These are phyloP conservation scores for Aspergillus uvarum DNA, from an alignment of 2,329 filamentous ascomycete genomes.

Conservation along the genomic window DNA sequence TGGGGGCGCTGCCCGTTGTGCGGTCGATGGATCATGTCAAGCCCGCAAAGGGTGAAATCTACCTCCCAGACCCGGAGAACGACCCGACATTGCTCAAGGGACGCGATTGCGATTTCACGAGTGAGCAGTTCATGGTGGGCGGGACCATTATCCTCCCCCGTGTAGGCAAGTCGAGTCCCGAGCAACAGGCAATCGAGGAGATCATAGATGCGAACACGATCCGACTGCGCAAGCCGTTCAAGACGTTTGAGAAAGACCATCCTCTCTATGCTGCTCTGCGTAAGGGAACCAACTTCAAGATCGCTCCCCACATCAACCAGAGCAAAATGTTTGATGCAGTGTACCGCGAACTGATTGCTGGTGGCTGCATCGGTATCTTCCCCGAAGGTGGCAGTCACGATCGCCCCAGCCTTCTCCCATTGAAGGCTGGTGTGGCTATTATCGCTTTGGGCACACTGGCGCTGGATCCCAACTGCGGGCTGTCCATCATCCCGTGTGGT, in stretches of 20 bases:
- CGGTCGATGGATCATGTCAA: constrained; percentile 87
- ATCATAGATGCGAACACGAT: constrained; percentile 79
- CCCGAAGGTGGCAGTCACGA: constrained; percentile 96
- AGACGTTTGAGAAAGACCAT: constrained; percentile 62
- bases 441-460: constrained; percentile 93
- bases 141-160: constrained; percentile 86
- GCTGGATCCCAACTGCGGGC: constrained; percentile 77
- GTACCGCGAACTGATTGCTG: constrained; percentile 75
- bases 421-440: constrained; percentile 95
- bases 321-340: constrained; percentile 91
- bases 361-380: constrained; percentile 93
- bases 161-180: constrained; percentile 75
- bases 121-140: constrained; percentile 66
- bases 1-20: constrained; percentile 89
- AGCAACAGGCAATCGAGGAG: constrained; percentile 70
- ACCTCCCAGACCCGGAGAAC: constrained; percentile 81
- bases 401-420: constrained; percentile 81
- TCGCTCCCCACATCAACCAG: constrained; percentile 91
- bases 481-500: constrained; percentile 93
- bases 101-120: constrained; percentile 76
- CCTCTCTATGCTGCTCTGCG: constrained; percentile 79
- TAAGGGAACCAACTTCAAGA: constrained; percentile 75
- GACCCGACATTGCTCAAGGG: constrained; percentile 80
- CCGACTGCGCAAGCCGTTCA: constrained; percentile 83
- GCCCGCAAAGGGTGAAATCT: constrained; percentile 74